phyloP scores from a whole-genome alignment of 805 yeast species.

The Kodamaea sagamina region DNA sequence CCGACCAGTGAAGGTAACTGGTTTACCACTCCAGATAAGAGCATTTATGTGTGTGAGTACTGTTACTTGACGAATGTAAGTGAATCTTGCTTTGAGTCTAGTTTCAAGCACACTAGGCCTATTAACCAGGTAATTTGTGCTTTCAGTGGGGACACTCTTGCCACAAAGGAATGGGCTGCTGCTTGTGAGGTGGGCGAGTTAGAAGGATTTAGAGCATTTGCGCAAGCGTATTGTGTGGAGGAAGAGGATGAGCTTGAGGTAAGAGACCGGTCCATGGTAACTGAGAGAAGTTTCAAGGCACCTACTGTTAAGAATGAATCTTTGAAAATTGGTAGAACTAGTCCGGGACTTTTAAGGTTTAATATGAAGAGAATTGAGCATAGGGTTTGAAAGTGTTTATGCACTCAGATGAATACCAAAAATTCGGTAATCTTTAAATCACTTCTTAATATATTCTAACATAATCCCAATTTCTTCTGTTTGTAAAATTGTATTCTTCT shows the following conservation, averaged over 20 bases:
- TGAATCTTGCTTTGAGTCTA: background rate
- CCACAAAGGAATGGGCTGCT: background rate
- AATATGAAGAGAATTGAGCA: no score
- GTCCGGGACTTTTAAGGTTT: background rate
- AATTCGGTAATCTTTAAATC: no score
- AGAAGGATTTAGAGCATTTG: background rate
- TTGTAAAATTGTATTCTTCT: no score
- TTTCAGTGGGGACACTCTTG: background rate
- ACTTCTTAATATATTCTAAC: no score
- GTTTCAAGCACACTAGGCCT: background rate
- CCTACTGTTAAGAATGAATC: no score
- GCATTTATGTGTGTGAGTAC: constrained; percentile 1
- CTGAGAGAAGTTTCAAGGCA: no score
- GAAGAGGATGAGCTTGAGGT: background rate
- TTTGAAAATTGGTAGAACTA: no score
- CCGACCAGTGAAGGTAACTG: background rate
- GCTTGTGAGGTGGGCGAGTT: constrained; percentile 1
- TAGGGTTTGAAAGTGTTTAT: background rate
- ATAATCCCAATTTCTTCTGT: no score
- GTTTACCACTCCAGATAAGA: background rate
- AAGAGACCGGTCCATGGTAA: background rate
- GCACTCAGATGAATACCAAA: no score
- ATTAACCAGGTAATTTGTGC: background rate
- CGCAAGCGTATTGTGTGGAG: background rate
- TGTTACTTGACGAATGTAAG: constrained; percentile 1